phyloP scores from a whole-genome alignment of 73 alveolate species.

The Tetrahymena malaccensis region DNA sequence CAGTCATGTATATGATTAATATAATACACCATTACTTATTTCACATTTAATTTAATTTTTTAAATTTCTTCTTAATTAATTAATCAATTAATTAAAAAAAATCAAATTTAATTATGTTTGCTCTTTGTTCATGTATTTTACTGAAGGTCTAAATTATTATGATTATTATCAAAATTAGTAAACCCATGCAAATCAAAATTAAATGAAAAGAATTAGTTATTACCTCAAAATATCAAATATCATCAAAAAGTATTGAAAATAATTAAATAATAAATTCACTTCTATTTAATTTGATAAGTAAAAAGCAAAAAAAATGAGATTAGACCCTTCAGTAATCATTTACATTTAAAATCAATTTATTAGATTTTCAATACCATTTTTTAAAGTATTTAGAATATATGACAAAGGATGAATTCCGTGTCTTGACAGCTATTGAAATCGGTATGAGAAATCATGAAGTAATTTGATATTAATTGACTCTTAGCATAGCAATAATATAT shows the following conservation, averaged over 20 bases:
- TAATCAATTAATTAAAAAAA: background rate
- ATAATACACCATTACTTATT: no score
- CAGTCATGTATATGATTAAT: no score
- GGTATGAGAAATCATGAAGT: slow-evolving; percentile 95
- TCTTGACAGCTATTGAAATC: slow-evolving; percentile 95
- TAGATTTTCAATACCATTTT: background rate
- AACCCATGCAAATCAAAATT: background rate
- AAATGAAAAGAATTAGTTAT: background rate
- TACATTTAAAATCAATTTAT: background rate
- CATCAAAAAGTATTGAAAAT: background rate
- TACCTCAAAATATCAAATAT: background rate
- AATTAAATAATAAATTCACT: background rate
- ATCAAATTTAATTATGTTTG: background rate
- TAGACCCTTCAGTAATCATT: slow-evolving; percentile 35
- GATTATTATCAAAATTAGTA: background rate
- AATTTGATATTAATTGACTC: background rate
- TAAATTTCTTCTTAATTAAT: no score
- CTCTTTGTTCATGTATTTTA: background rate
- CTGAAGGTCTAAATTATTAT: background rate
- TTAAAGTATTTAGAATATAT: slow-evolving; percentile 51
- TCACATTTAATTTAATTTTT: no score
- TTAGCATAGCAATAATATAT: background rate
- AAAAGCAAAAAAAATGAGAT: slow-evolving; percentile 12
- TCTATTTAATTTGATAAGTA: background rate
- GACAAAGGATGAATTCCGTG: slow-evolving; percentile 92